A percentile compares a stretch with the other conserved stretches of the same genome.
phyloP scores from a whole-genome alignment of 768 basidiomycete species.

The Panaeolus papilionaceus region DNA sequence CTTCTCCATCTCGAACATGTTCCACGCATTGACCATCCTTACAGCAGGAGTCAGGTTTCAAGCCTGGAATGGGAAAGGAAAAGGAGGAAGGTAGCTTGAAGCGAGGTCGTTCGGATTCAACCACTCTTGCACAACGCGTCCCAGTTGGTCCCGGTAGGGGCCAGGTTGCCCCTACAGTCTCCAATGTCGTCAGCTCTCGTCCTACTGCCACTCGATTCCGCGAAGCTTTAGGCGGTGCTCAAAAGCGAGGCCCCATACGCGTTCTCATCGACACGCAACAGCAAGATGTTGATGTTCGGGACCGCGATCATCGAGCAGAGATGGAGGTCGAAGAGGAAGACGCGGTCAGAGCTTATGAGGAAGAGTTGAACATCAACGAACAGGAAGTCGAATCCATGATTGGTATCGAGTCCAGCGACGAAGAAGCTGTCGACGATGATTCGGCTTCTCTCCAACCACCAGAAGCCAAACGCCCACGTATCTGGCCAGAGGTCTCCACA shows the following conservation, averaged over 20 bases:
- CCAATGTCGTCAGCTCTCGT: slow-evolving; percentile 47
- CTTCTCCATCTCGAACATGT: not conserved
- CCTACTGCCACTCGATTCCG: slow-evolving; percentile 36
- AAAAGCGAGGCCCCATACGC: slow-evolving; percentile 49
- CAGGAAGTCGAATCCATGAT: slow-evolving; percentile 72
- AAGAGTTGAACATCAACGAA: slow-evolving; percentile 53
- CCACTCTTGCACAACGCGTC: slow-evolving; percentile 69
- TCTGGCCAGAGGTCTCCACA: slow-evolving; percentile 81
- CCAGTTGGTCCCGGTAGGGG: slow-evolving; percentile 67
- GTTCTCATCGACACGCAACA: slow-evolving; percentile 47
- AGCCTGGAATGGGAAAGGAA: slow-evolving; percentile 59
- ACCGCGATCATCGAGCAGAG: slow-evolving; percentile 47
- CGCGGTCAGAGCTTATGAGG: slow-evolving; percentile 43
- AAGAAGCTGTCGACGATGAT: slow-evolving; percentile 41
- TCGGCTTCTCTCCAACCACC: slow-evolving; percentile 32
- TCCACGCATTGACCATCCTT: slow-evolving; percentile 17
- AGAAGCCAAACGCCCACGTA: slow-evolving; percentile 49
- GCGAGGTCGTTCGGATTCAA: slow-evolving; percentile 70
- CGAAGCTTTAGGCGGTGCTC: slow-evolving; percentile 32
- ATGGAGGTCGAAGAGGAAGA: slow-evolving; percentile 71
- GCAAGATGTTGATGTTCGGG: slow-evolving; percentile 40
- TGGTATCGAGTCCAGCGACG: slow-evolving; percentile 54
- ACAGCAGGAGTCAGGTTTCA: slow-evolving; percentile 53
- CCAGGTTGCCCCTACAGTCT: slow-evolving; percentile 48
- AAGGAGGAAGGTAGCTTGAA: slow-evolving; percentile 73